phyloP scores from a whole-genome alignment of 1,284 basidiomycete species.

The Vanrija sp. region DNA sequence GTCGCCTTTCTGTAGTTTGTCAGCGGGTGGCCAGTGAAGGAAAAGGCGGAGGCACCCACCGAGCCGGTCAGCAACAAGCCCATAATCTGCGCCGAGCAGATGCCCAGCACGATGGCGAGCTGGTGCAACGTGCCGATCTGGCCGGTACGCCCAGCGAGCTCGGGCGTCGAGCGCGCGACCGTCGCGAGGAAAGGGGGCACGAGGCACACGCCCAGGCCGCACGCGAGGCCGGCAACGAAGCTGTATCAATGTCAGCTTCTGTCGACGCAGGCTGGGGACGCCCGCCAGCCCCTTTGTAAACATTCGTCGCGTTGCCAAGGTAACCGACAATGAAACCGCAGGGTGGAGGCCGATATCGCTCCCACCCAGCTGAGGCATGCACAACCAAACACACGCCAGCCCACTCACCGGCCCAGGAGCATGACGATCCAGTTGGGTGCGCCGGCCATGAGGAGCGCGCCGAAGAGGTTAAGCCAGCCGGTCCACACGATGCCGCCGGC shows the following conservation, averaged over 20 bases:
- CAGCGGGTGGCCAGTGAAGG: background rate
- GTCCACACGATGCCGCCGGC: conserved; percentile 51
- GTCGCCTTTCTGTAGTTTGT: conserved; percentile 34
- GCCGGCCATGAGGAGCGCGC: conserved; percentile 62
- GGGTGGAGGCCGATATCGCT: background rate
- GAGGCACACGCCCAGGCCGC: conserved; percentile 80
- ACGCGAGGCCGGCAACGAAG: conserved; percentile 70
- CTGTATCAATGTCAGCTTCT: conserved; percentile 51
- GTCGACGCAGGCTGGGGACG: too few species aligned
- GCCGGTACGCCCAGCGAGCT: conserved; percentile 24
- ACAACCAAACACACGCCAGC: background rate
- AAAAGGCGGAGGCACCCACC: conserved; percentile 27
- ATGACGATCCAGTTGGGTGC: conserved; percentile 60
- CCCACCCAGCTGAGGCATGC: background rate
- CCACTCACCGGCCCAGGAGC: conserved; percentile 60
- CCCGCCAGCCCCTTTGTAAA: background rate
- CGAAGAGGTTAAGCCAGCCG: conserved; percentile 58
- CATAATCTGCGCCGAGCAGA: conserved; percentile 66
- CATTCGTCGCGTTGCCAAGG: background rate
- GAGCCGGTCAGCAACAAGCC: conserved; percentile 41
- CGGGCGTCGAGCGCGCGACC: conserved; percentile 60
- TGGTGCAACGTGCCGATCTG: conserved; percentile 76
- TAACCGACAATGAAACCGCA: background rate
- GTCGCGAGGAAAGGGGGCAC: conserved; percentile 79
- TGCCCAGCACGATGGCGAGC: conserved; percentile 75